These are phyloP conservation scores for Stagonosporopsis vannaccii DNA, from an alignment of 2,329 filamentous ascomycete genomes.

Conservation along the genomic window DNA sequence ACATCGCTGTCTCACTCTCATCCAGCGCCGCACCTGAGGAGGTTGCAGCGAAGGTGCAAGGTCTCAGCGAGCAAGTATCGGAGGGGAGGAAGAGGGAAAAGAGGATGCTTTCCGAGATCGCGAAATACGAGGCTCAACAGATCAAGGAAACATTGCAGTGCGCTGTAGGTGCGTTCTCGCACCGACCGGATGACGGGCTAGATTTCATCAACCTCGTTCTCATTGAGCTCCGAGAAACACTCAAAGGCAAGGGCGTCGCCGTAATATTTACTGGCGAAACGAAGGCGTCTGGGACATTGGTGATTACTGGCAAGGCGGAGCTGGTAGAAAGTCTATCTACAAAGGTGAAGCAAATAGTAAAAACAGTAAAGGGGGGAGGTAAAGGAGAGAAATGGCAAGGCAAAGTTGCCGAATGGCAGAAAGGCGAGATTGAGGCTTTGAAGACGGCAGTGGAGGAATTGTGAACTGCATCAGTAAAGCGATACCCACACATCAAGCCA, in stretches of 20 bases:
- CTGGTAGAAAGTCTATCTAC: conserved; percentile 33
- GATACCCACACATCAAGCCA: conserved; percentile 6
- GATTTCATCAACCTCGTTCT: conserved; percentile 41
- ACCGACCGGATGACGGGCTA: conserved; percentile 38
- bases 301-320: conserved; percentile 37
- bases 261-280: conserved; percentile 39
- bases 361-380: conserved; percentile 40
- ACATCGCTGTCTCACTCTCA: conserved; percentile 38
- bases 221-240: conserved; percentile 35
- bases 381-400: conserved; percentile 47
- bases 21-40: conserved; percentile 32
- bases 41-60: conserved; percentile 33
- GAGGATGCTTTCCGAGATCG: conserved; percentile 39
- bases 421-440: conserved; percentile 41
- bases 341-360: conserved; percentile 37
- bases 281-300: conserved; percentile 35
- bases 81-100: conserved; percentile 38
- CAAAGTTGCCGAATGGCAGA: conserved; percentile 44
- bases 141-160: conserved; percentile 29
- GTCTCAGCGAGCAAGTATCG: conserved; percentile 32
- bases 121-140: conserved; percentile 34
- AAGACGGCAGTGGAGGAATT: conserved; percentile 26
- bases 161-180: conserved; percentile 28
- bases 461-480: conserved; percentile 1
- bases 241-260: conserved; percentile 34